phyloP scores from a whole-genome alignment of 23 red algal species.

The Agarophyton chilense region DNA sequence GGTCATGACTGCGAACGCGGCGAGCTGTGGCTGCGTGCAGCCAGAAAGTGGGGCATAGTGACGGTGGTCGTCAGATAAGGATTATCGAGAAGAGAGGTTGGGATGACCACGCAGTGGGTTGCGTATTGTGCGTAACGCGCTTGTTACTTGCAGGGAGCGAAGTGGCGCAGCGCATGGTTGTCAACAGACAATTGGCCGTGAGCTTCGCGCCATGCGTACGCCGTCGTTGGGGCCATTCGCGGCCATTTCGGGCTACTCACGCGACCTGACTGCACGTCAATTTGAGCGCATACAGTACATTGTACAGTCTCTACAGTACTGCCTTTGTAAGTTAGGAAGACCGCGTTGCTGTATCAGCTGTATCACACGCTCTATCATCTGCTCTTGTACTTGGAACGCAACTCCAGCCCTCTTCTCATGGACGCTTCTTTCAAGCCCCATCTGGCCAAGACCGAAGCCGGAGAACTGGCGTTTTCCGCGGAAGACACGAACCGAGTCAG shows the following conservation, averaged over 20 bases:
- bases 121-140: too few relatives aligned
- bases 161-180: background rate
- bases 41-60: background rate
- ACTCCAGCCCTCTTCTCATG: too few relatives aligned
- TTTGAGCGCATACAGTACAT: too few relatives aligned
- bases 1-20: background rate
- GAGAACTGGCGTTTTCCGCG: slow-evolving; percentile 46
- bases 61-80: background rate
- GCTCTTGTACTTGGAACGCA: too few relatives aligned
- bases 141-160: too few relatives aligned
- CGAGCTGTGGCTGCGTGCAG: background rate
- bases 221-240: background rate
- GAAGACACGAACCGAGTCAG: slow-evolving; percentile 83
- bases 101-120: too few relatives aligned
- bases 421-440: background rate
- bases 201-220: background rate
- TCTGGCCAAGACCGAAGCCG: background rate
- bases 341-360: too few relatives aligned
- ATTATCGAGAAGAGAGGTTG: too few relatives aligned
- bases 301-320: too few relatives aligned
- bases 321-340: too few relatives aligned
- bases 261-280: too few relatives aligned
- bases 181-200: background rate
- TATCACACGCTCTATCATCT: too few relatives aligned
- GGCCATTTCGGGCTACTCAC: background rate